phyloP scores from a whole-genome alignment of 2,329 filamentous ascomycete genomes.

The Aureobasidium sp. region DNA sequence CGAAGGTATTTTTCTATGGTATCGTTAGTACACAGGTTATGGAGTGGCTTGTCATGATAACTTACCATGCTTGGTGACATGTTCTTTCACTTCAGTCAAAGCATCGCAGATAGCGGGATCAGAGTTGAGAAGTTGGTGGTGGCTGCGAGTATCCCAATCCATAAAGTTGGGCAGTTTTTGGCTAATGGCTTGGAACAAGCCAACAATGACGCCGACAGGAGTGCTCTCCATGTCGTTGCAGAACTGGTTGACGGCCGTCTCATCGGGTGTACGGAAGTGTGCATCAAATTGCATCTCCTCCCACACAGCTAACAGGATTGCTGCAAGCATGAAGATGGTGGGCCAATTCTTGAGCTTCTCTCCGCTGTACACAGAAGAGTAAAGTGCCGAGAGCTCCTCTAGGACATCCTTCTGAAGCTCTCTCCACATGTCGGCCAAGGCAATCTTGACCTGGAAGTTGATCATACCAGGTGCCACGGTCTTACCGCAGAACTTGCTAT shows the following conservation, averaged over 20 bases:
- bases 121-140: conserved; percentile 83
- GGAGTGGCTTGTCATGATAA: conserved; percentile 15
- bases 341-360: conserved; percentile 99
- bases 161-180: conserved; percentile 88
- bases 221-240: conserved; percentile 95
- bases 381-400: conserved; percentile 83
- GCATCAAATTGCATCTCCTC: conserved; percentile 99
- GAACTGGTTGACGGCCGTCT: conserved; percentile 81
- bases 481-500: conserved; percentile 82
- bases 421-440: conserved; percentile 96
- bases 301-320: conserved; percentile 89
- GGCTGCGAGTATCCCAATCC: conserved; percentile 89
- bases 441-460: conserved; percentile 99
- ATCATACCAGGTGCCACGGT: conserved; percentile 95
- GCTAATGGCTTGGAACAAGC: conserved; percentile 94
- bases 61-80: conserved; percentile 91
- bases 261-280: conserved; percentile 86
- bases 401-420: conserved; percentile 93
- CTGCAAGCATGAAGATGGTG: conserved; percentile 94
- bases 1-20: conserved; percentile 73
- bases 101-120: conserved; percentile 89
- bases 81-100: conserved; percentile 88
- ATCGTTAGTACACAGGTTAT: conserved; percentile 12
- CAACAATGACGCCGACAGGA: conserved; percentile 91
- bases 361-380: conserved; percentile 96